A percentile compares a stretch with the other conserved stretches of the same genome.
phyloP scores from a whole-genome alignment of 2,329 filamentous ascomycete genomes.

The Pochonia chlamydosporia region DNA sequence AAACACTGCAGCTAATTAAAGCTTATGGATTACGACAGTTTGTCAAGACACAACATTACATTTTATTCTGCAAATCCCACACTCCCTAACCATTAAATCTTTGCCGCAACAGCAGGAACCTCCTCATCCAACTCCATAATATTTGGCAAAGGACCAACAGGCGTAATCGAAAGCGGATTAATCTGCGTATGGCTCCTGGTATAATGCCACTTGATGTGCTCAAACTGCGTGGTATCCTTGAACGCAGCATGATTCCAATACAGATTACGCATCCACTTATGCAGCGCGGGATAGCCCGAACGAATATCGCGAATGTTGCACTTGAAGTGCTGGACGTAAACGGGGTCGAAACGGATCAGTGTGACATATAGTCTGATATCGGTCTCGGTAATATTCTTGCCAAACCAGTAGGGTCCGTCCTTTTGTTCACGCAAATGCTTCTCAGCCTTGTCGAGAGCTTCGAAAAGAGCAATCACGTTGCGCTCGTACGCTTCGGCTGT shows the following conservation, averaged over 20 bases:
- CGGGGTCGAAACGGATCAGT: constrained; percentile 67
- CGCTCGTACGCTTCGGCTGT: constrained; percentile 77
- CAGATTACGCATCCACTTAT: constrained; percentile 74
- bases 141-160: constrained; percentile 77
- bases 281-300: constrained; percentile 73
- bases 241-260: constrained; percentile 84
- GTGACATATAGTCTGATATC: constrained; percentile 72
- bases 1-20: no score
- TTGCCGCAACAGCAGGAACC: constrained; percentile 50
- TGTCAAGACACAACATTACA: no score
- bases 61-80: no score
- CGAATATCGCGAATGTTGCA: constrained; percentile 83
- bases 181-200: constrained; percentile 59
- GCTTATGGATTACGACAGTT: no score
- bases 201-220: constrained; percentile 85
- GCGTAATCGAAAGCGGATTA: constrained; percentile 69
- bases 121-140: constrained; percentile 75
- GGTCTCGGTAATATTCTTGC: constrained; percentile 69
- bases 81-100: not conserved
- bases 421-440: constrained; percentile 49
- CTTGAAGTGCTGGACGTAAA: constrained; percentile 85
- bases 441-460: constrained; percentile 71
- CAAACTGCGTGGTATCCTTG: constrained; percentile 76
- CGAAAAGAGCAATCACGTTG: constrained; percentile 66
- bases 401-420: constrained; percentile 67